phyloP scores from a whole-genome alignment of 371 early-diverging fungal genomes.

The Blastocladiella emersonii region DNA sequence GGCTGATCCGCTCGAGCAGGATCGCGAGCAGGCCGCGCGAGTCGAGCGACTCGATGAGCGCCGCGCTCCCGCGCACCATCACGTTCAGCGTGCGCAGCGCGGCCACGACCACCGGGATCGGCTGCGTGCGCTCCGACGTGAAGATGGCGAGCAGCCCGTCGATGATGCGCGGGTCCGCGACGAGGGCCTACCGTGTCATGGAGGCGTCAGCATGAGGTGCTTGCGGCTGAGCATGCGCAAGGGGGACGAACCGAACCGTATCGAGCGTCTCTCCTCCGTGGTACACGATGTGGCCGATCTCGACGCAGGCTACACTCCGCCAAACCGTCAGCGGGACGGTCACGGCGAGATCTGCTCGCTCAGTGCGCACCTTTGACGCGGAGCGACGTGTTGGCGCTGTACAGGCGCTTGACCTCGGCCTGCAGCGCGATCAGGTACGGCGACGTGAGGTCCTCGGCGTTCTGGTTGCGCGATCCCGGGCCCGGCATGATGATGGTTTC shows the following conservation, averaged over 20 bases:
- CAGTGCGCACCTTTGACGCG: not conserved
- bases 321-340: not conserved
- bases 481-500: too few relatives aligned
- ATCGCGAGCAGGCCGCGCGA: not conserved
- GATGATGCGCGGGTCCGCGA: not conserved
- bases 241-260: not conserved
- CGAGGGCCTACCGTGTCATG: not conserved
- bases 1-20: not conserved
- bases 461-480: not conserved
- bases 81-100: not conserved
- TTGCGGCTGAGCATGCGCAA: not conserved
- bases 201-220: not conserved
- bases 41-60: not conserved
- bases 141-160: not conserved
- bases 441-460: not conserved
- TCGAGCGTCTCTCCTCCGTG: not conserved
- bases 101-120: not conserved
- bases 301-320: not conserved
- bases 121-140: not conserved
- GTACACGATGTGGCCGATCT: slow-evolving; percentile 5
- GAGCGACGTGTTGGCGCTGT: not conserved
- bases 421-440: not conserved
- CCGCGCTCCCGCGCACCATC: not conserved
- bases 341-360: not conserved
- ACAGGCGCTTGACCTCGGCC: not conserved